These are phyloP conservation scores for Pythium volutum DNA, from an alignment of 352 stramenopile species.

Conservation along the genomic window DNA sequence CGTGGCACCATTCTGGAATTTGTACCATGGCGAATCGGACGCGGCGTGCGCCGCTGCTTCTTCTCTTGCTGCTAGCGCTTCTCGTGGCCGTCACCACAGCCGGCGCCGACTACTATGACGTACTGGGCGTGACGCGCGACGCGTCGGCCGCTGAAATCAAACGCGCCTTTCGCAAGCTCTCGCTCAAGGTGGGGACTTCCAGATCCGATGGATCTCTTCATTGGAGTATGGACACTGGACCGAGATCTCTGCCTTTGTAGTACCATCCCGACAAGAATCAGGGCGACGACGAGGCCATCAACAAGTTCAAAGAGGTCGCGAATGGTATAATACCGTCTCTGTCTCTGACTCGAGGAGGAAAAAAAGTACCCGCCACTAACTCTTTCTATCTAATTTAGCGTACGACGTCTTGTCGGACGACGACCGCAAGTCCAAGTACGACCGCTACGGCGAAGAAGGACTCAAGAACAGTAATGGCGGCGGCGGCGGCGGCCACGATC, in stretches of 20 bases:
- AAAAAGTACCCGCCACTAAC: too few species aligned
- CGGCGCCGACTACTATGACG: constrained; percentile 69
- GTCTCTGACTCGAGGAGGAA: too few species aligned
- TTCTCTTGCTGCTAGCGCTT: constrained; percentile 24
- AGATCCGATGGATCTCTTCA: not conserved
- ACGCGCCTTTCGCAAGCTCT: constrained; percentile 85
- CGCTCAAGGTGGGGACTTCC: constrained; percentile 61
- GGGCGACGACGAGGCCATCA: constrained; percentile 70
- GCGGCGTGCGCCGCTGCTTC: constrained; percentile 22
- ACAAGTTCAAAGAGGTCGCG: constrained; percentile 88
- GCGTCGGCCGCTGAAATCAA: constrained; percentile 75
- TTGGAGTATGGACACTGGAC: not conserved
- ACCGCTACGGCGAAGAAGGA: constrained; percentile 89
- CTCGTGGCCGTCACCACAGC: constrained; percentile 25
- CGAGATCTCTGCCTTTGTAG: constrained; percentile 25
- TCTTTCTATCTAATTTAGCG: constrained; percentile 30
- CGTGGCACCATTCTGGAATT: constrained; percentile 9
- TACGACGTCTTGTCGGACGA: constrained; percentile 91
- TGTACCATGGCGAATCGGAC: not conserved
- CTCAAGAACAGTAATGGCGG: constrained; percentile 51
- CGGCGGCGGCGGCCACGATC: constrained; percentile 51
- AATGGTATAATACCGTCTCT: constrained; percentile 30
- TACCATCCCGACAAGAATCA: constrained; percentile 90
- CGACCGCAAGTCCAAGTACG: constrained; percentile 88
- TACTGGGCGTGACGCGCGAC: constrained; percentile 60